Conservation (phyloP, 2,329 filamentous ascomycete genomes). For the Neocucurbitaria cava region DNA sequence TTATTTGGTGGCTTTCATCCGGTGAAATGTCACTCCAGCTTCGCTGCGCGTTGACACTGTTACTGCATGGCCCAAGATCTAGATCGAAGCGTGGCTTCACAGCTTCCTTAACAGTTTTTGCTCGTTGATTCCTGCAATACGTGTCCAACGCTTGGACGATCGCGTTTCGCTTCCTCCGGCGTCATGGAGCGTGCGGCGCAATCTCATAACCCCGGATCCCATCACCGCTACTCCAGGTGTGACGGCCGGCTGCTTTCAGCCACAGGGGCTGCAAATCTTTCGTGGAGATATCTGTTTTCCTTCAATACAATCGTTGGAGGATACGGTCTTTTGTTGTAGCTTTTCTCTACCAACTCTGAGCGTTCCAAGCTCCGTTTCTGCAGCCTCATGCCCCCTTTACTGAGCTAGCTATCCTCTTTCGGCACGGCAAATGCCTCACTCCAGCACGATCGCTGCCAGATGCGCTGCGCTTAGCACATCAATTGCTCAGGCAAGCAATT, state of each 20-base stretch:
- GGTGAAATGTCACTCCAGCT: constrained; percentile 10
- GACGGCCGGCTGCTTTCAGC: constrained; percentile 4
- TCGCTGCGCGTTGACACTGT: background rate
- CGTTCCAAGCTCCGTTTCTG: background rate
- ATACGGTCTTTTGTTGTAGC: background rate
- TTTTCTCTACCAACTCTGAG: background rate
- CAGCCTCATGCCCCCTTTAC: background rate
- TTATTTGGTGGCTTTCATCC: constrained; percentile 16
- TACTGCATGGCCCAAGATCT: constrained; percentile 10
- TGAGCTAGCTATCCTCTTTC: background rate
- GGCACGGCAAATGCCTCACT: constrained; percentile 29
- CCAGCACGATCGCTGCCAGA: constrained; percentile 41
- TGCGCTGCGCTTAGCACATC: constrained; percentile 41
- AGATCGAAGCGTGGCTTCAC: background rate
- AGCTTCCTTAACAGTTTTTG: background rate
- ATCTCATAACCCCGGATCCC: constrained; percentile 1
- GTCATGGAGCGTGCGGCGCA: constrained; percentile 5
- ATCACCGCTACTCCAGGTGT: constrained; percentile 1
- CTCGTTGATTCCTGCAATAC: background rate
- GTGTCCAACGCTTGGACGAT: background rate
- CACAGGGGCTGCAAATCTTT: constrained; percentile 12
- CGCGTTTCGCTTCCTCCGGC: constrained; percentile 10
- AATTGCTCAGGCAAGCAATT: constrained; percentile 36
- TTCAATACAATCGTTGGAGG: background rate
- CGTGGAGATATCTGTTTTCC: background rate